These are phyloP conservation scores for Blastobotrys americana DNA, from an alignment of 805 yeast species.

Conservation along the genomic window DNA sequence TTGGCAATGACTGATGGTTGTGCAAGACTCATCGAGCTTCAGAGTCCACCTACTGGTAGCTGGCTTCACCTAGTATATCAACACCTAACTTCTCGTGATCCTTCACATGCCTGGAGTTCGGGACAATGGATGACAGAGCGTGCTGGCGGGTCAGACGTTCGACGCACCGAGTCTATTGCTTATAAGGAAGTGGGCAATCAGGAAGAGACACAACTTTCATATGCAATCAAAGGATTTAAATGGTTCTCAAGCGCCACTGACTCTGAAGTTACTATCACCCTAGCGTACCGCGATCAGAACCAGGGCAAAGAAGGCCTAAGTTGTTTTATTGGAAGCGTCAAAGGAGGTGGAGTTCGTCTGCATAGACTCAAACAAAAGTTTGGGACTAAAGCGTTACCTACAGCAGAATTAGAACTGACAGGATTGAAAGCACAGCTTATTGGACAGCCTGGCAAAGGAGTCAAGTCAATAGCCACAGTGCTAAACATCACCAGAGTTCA, in stretches of 20 bases:
- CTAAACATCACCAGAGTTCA: constrained; percentile 26
- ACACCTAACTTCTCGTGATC: constrained; percentile 24
- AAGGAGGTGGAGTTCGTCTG: constrained; percentile 22
- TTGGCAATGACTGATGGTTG: constrained; percentile 32
- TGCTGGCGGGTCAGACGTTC: constrained; percentile 29
- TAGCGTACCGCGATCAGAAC: constrained; percentile 21
- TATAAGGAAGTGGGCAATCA: constrained; percentile 4
- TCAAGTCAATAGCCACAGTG: constrained; percentile 26
- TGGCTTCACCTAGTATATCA: constrained; percentile 13
- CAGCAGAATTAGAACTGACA: constrained; percentile 28
- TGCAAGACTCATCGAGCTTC: constrained; percentile 25
- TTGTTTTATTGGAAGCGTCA: constrained; percentile 26
- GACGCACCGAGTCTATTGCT: constrained; percentile 27
- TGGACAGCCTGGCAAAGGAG: constrained; percentile 22
- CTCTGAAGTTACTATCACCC: constrained; percentile 25
- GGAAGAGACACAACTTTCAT: constrained; percentile 9
- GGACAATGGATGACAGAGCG: constrained; percentile 33
- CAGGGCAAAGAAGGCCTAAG: constrained; percentile 18
- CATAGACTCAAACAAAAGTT: constrained; percentile 27
- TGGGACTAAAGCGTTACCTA: constrained; percentile 29
- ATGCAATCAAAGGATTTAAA: constrained; percentile 25
- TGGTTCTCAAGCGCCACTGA: constrained; percentile 32
- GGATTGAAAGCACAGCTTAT: constrained; percentile 20
- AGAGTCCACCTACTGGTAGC: constrained; percentile 3
- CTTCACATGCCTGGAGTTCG: constrained; percentile 27